phyloP scores from a whole-genome alignment of 257 asterid genomes.

The Craterostigma plantagineum region DNA sequence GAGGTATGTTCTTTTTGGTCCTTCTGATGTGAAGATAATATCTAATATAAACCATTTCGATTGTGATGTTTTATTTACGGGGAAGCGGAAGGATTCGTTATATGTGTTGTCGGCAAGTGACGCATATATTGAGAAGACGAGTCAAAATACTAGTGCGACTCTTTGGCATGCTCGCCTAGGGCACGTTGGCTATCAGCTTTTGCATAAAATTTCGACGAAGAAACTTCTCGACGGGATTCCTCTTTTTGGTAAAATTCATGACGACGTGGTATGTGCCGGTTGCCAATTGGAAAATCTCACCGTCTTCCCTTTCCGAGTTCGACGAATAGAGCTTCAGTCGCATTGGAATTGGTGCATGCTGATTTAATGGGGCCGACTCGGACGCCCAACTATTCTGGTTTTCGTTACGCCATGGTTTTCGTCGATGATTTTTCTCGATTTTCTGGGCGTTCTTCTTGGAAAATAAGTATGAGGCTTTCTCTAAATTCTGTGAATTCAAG shows the following conservation, averaged over 20 bases:
- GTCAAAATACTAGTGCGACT: constrained; percentile 5
- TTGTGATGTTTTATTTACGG: constrained; percentile 6
- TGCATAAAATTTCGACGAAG: constrained; percentile 13
- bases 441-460: constrained; percentile 10
- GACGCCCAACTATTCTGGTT: constrained; percentile 6
- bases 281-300: constrained; percentile 11
- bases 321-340: constrained; percentile 3
- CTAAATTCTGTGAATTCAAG: constrained; percentile 10
- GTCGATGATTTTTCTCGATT: constrained; percentile 14
- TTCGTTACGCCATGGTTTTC: constrained; percentile 9
- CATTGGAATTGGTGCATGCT: constrained; percentile 7
- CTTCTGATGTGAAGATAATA: constrained; percentile 7
- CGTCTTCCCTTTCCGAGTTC: neutral
- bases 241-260: neutral
- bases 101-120: constrained; percentile 4
- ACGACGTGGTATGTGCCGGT: constrained; percentile 8
- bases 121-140: constrained; percentile 6
- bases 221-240: constrained; percentile 11
- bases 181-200: constrained; percentile 12
- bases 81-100: constrained; percentile 6
- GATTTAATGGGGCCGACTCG: constrained; percentile 12
- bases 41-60: constrained; percentile 3
- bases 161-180: constrained; percentile 20
- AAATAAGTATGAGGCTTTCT: constrained; percentile 10
- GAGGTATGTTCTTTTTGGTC: constrained; percentile 10